phyloP scores from a whole-genome alignment of 2,329 filamentous ascomycete genomes.

The Orbilia ellipsospora region DNA sequence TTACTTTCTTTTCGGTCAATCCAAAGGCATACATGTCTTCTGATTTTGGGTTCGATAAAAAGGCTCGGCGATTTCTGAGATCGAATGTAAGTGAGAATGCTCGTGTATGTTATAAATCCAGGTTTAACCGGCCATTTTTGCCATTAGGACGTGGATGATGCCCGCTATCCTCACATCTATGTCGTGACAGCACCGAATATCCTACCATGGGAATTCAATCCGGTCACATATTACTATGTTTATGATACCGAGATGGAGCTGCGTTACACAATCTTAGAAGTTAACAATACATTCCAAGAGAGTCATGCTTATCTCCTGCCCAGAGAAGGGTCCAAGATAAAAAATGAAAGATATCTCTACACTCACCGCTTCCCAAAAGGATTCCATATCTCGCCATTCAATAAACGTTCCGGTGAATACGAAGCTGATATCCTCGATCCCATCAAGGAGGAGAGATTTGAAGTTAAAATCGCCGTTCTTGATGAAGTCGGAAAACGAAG shows the following conservation, averaged over 20 bases:
- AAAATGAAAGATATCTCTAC: constrained; percentile 41
- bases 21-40: constrained; percentile 66
- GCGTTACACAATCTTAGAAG: constrained; percentile 75
- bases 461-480: constrained; percentile 57
- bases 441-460: constrained; percentile 60
- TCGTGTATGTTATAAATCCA: constrained; percentile 45
- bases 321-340: constrained; percentile 60
- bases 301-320: constrained; percentile 73
- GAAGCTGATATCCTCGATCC: constrained; percentile 65
- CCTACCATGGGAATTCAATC: constrained; percentile 78
- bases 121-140: neutral
- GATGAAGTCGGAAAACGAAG: constrained; percentile 55
- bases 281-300: constrained; percentile 82
- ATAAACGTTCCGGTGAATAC: constrained; percentile 66
- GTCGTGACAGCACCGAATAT: constrained; percentile 77
- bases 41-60: constrained; percentile 70
- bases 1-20: constrained; percentile 60
- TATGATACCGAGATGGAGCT: constrained; percentile 71
- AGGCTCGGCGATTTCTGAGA: constrained; percentile 70
- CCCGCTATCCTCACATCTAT: constrained; percentile 74
- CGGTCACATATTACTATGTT: constrained; percentile 82
- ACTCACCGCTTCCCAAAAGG: constrained; percentile 68
- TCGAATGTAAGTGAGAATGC: constrained; percentile 64
- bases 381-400: constrained; percentile 82
- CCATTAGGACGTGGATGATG: constrained; percentile 69